These are phyloP conservation scores for Trichoderma oligosporum DNA, from an alignment of 2,329 filamentous ascomycete species.

Conservation along the genomic window DNA sequence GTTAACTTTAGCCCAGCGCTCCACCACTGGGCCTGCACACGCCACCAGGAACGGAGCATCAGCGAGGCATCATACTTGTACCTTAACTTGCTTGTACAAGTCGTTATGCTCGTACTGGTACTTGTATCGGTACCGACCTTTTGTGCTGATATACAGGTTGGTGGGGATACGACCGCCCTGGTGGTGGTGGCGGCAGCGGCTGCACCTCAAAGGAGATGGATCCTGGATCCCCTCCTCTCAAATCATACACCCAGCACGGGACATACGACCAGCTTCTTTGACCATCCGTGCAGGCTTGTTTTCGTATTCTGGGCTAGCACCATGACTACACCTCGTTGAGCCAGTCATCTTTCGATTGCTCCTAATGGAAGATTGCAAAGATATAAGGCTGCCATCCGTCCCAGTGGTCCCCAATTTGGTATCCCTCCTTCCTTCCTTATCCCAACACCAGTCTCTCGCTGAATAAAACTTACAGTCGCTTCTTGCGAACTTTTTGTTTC, in stretches of 20 bases:
- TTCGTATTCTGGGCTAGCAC: slow-evolving; percentile 22
- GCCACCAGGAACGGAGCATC: neutral
- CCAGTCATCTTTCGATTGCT: slow-evolving; percentile 1
- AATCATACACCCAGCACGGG: slow-evolving; percentile 16
- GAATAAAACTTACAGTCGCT: neutral
- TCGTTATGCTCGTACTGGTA: slow-evolving; percentile 5
- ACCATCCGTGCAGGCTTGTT: slow-evolving; percentile 20
- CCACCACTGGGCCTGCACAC: slow-evolving; percentile 3
- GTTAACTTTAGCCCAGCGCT: slow-evolving; percentile 4
- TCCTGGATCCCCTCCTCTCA: slow-evolving; percentile 15
- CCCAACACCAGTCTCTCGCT: slow-evolving; percentile 19
- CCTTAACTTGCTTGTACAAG: no score
- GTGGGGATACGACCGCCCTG: slow-evolving; percentile 2
- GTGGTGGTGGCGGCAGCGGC: slow-evolving; percentile 15
- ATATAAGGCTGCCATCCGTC: slow-evolving; percentile 19
- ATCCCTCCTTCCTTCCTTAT: slow-evolving; percentile 14
- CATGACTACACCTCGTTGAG: slow-evolving; percentile 2
- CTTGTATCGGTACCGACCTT: slow-evolving; percentile 8
- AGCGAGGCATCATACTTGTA: neutral
- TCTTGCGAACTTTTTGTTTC: slow-evolving; percentile 9
- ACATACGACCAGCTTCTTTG: slow-evolving; percentile 8
- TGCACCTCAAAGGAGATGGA: slow-evolving; percentile 18
- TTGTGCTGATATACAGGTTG: slow-evolving; percentile 3
- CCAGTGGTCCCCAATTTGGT: slow-evolving; percentile 3
- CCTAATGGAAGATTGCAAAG: slow-evolving; percentile 15